Base-by-base conservation (phyloP, 2,329 filamentous ascomycete species). In the Ophiostoma perfectum region DNA sequence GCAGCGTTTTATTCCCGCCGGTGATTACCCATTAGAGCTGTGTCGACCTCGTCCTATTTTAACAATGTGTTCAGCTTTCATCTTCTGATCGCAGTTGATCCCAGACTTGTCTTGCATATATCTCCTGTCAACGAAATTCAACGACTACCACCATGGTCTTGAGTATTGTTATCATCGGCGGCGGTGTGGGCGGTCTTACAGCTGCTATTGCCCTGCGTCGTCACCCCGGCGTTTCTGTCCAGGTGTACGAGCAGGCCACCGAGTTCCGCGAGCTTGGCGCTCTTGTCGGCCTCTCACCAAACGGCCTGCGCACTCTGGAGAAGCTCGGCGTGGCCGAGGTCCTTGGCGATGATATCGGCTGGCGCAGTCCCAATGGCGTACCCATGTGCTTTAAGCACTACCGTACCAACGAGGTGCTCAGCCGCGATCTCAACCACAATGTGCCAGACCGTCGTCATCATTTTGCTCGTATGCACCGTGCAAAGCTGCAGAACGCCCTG, bases 231-330 rank as follows among this genome's bases (percentile, higher is more conserved):
- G 45, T 70, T 45, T 12, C 45, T 12, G 69, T 70, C 8, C 64
- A 70, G 39, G 66, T 70, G 11, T 70, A 68, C 27, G 69, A 70
- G 39, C 64, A 66, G 47, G 52, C 64, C 8, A 36, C 39, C 6
- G 65, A 64, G 16, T 63, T 68, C 18, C 42, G 64, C 5, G 69
- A 70, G 65, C 42, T 68, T 14, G 67, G 69, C 14, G 67, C 67
- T 7, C 64, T 67, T 7, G 47, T 68, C 14, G 55, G 55, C 55
- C 36, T 27, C 14, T 7, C n/a, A 7, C n/a, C 49, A 1, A 55
- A 55, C 27, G 49, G 49, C 7, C 49, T 55, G 49, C 49, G n/a
- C 49, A 55, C 49, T 5, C 49, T 55, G 8, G 49, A 55, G 49
- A 55, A 55, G 8, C 18, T 55, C 3, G 49, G 49, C 49, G 49